A percentile compares a stretch with the other conserved stretches of the same genome.
Conservation (phyloP, 2,329 filamentous ascomycete genomes). For the Hypoxylon sp. region DNA sequence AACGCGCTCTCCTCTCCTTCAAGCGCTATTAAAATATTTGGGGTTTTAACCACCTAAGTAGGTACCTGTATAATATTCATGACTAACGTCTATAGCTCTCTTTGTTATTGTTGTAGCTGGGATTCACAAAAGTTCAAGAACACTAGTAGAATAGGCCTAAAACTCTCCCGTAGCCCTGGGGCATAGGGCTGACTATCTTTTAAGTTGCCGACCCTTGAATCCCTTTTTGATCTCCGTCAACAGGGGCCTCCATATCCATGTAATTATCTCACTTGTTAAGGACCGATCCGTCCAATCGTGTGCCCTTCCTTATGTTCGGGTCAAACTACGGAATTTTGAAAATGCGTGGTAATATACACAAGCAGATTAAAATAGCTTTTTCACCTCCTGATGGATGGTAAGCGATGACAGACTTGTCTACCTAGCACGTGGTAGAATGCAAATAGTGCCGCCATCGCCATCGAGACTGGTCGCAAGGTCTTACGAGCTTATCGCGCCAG, state of each 20-base stretch:
- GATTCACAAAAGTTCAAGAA: slow-evolving; percentile 16
- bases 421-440: slow-evolving; percentile 17
- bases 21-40: neutral
- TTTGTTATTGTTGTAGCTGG: slow-evolving; percentile 7
- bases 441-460: slow-evolving; percentile 4
- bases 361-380: slow-evolving; percentile 26
- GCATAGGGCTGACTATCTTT: slow-evolving; percentile 43
- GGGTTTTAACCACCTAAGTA: neutral
- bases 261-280: slow-evolving; percentile 43
- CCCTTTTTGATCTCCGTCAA: slow-evolving; percentile 27
- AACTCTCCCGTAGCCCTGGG: slow-evolving; percentile 33
- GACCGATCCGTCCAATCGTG: slow-evolving; percentile 30
- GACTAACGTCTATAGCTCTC: slow-evolving; percentile 10
- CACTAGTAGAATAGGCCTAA: slow-evolving; percentile 26
- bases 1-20: slow-evolving; percentile 3
- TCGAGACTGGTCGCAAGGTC: slow-evolving; percentile 5
- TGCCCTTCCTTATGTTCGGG: slow-evolving; percentile 40
- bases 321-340: slow-evolving; percentile 26
- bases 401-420: slow-evolving; percentile 9
- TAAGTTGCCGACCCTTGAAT: slow-evolving; percentile 30
- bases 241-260: slow-evolving; percentile 37
- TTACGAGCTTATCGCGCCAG: neutral
- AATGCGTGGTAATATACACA: slow-evolving; percentile 12
- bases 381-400: slow-evolving; percentile 2
- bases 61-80: slow-evolving; percentile 3